These are phyloP conservation scores for Fistulinella cinereoalba DNA, from an alignment of 1,284 basidiomycete species.

Conservation along the genomic window DNA sequence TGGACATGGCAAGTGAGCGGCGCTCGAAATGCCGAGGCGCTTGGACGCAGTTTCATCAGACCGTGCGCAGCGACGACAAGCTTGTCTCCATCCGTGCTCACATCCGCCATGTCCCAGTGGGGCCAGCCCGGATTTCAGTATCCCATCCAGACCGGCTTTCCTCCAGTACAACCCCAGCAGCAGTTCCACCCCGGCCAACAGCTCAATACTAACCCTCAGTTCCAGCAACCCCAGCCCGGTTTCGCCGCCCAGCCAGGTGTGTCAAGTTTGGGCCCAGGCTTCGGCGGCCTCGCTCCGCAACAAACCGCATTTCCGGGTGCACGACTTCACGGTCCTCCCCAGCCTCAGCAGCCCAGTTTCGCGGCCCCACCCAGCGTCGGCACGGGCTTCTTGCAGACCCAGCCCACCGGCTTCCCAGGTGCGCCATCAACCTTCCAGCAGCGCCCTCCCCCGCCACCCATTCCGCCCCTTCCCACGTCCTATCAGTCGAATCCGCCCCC, in stretches of 20 bases:
- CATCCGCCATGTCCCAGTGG: conserved; percentile 55
- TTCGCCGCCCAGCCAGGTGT: conserved; percentile 16
- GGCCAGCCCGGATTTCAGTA: conserved; percentile 58
- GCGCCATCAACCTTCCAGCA: conserved; percentile 48
- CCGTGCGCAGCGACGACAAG: too few relatives aligned
- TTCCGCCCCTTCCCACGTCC: conserved; percentile 65
- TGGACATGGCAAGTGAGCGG: too few relatives aligned
- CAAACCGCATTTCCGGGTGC: conserved; percentile 40
- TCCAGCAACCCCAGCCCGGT: conserved; percentile 31
- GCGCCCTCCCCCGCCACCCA: conserved; percentile 45
- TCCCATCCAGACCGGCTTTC: conserved; percentile 58
- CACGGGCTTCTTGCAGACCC: conserved; percentile 44
- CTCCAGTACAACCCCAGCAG: conserved; percentile 44
- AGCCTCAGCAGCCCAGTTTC: conserved; percentile 39
- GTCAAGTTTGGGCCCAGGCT: conserved; percentile 19
- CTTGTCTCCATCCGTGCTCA: neutral
- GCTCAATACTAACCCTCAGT: conserved; percentile 26
- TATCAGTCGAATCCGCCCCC: conserved; percentile 52
- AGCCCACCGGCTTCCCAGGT: conserved; percentile 49
- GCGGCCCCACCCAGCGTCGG: conserved; percentile 19
- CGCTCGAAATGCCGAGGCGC: too few relatives aligned
- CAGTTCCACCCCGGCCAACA: conserved; percentile 44
- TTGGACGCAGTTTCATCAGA: too few relatives aligned
- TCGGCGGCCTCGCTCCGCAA: conserved; percentile 39
- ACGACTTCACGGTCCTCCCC: conserved; percentile 29